Conservation (phyloP, 495 filamentous ascomycete species). For the Baudoinia panamericana region DNA sequence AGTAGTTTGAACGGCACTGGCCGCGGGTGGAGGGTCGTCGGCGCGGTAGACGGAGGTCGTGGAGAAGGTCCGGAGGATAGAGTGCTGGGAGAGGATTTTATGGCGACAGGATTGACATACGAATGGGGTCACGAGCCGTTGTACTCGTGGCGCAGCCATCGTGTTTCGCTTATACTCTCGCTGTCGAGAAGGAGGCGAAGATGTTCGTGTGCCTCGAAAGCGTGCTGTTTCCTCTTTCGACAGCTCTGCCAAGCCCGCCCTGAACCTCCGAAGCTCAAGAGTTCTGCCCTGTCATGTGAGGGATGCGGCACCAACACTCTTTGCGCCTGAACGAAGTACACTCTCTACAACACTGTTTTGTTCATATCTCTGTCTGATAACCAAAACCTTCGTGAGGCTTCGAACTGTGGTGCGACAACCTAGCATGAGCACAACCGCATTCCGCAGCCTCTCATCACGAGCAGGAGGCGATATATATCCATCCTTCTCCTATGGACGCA, state of each 20-base stretch:
- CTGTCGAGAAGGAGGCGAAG: too few relatives aligned
- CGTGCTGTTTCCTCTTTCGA: too few relatives aligned
- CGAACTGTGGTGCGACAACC: slow-evolving; percentile 1
- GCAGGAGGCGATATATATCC: slow-evolving; percentile 19
- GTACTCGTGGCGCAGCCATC: neutral
- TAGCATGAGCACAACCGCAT: slow-evolving; percentile 26
- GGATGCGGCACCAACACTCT: too few relatives aligned
- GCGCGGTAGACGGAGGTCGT: slow-evolving; percentile 2
- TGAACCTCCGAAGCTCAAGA: too few relatives aligned
- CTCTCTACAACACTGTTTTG: too few relatives aligned
- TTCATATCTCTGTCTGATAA: too few relatives aligned
- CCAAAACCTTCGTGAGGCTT: too few relatives aligned
- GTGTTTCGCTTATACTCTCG: too few relatives aligned
- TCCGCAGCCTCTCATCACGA: slow-evolving; percentile 19
- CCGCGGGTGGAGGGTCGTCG: neutral
- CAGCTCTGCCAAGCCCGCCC: too few relatives aligned
- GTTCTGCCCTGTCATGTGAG: too few relatives aligned
- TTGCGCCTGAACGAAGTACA: too few relatives aligned
- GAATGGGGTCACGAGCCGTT: slow-evolving; percentile 4
- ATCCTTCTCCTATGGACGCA: slow-evolving; percentile 35
- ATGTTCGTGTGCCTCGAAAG: too few relatives aligned
- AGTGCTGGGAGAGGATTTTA: neutral
- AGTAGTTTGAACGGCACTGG: neutral
- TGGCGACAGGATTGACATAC: slow-evolving; percentile 9
- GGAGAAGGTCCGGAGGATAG: slow-evolving; percentile 3